A percentile compares a stretch with the other conserved stretches of the same genome.
These are phyloP conservation scores for Trichoderma sp. DNA, from an alignment of 2,329 filamentous ascomycete genomes.

Conservation along the genomic window DNA sequence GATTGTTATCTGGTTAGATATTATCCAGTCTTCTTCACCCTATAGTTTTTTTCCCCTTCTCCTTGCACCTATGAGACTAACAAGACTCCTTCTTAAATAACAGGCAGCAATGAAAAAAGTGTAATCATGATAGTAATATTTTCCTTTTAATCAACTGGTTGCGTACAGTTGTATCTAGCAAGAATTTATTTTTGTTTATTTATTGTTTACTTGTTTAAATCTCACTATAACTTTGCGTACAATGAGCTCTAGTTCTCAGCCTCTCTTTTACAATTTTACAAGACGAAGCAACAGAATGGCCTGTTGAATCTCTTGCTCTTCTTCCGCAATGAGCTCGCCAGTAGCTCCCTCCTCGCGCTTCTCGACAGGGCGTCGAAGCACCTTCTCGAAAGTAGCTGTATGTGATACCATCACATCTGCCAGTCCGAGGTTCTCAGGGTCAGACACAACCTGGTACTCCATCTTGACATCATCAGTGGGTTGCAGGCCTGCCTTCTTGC, in stretches of 20 bases:
- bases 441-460: slow-evolving; percentile 81
- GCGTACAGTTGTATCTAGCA: slow-evolving; percentile 12
- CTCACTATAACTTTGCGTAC: not conserved
- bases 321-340: slow-evolving; percentile 66
- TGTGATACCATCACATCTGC: slow-evolving; percentile 70
- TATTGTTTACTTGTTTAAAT: not conserved
- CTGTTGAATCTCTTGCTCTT: slow-evolving; percentile 84
- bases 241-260: not conserved
- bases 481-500: slow-evolving; percentile 90
- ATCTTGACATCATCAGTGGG: slow-evolving; percentile 95
- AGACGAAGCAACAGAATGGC: slow-evolving; percentile 77
- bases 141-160: too few relatives aligned
- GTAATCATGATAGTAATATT: not conserved
- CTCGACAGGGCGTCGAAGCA: slow-evolving; percentile 74
- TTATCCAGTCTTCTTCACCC: not conserved
- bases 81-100: not conserved
- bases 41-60: not conserved
- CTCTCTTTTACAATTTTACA: slow-evolving; percentile 63
- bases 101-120: slow-evolving; percentile 17
- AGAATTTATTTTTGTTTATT: not conserved
- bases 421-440: slow-evolving; percentile 76
- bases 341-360: slow-evolving; percentile 33
- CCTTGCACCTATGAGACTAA: not conserved
- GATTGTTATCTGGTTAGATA: slow-evolving; percentile 63
- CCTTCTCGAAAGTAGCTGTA: slow-evolving; percentile 70